A percentile compares a stretch with the other conserved stretches of the same genome.
Conservation (phyloP, 2,329 filamentous ascomycete species). For the Aspergillus fructus region DNA sequence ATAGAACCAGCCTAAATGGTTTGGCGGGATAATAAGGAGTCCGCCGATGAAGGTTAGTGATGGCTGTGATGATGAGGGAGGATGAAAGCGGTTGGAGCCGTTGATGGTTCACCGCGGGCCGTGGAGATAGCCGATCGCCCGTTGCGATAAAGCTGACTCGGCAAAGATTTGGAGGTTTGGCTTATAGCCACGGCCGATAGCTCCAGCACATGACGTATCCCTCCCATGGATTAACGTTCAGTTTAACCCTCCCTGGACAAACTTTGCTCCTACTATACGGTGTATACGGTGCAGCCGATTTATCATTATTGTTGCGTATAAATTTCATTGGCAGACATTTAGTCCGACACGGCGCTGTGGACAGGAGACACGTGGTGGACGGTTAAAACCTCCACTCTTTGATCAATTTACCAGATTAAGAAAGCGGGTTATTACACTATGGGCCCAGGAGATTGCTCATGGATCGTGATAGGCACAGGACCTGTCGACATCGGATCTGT, state of each 20-base stretch:
- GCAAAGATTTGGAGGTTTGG: background rate
- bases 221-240: background rate
- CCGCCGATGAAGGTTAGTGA: background rate
- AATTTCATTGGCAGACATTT: too few relatives aligned
- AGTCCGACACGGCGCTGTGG: too few relatives aligned
- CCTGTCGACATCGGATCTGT: too few relatives aligned
- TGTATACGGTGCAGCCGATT: too few relatives aligned
- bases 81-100: conserved; percentile 1
- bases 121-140: background rate
- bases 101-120: background rate
- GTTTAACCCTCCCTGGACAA: background rate
- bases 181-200: background rate
- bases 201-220: background rate
- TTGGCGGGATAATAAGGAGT: background rate
- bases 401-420: too few relatives aligned
- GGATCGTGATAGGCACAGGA: too few relatives aligned
- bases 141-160: background rate
- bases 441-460: too few relatives aligned
- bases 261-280: too few relatives aligned
- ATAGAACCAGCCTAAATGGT: background rate
- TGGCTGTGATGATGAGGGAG: background rate
- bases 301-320: too few relatives aligned
- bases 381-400: too few relatives aligned
- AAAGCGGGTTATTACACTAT: too few relatives aligned
- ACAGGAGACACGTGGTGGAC: too few relatives aligned